Base-by-base conservation (phyloP, 768 basidiomycete species). In the Boletus rex-veris region DNA sequence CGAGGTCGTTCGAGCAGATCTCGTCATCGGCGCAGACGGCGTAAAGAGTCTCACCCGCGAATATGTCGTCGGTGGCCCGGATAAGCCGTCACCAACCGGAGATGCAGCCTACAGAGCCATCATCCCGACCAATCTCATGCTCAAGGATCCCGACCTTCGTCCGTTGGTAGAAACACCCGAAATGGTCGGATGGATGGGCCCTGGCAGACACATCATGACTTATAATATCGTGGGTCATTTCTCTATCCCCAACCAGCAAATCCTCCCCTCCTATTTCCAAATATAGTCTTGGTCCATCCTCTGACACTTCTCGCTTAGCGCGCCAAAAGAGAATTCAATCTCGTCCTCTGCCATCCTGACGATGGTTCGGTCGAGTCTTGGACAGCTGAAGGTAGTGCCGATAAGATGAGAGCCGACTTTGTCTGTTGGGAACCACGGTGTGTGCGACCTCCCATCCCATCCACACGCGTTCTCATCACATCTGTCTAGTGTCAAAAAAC, bases 91-190 rank as follows among this genome's bases (percentile, higher is more conserved):
- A 0, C 74, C 81, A 5, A 86, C 86, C 0, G 86, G 84, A 0
- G 83, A 87, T 59, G 79, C 81, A 0, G 85, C 82, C 0, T 86
- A 84, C 60, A 76, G 85, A 46, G 80, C 81, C 5, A 71, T 77
- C 28, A 71, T 86, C 35, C 71, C 78, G 3, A 73, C 81, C 0
- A 70, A 62, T 36, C 43, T 70, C 1, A 70, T 86, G 64, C 51
- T 81, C 11, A 60, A 64, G 10, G 81, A 87, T 55, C 80, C 80
- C 0, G 80, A 81, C 7, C 72, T 87, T 26, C 72, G 67, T 53
- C 52, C 63, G 2, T 69, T 87, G 12, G 74, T 84, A 0, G 81
- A 86, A 14, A 65, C 60, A 1, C 72, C 78, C 0, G 78, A 81
- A 51, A 78, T 81, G 74, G 79, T 78, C 0, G 75, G 72, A 0